phyloP scores from a whole-genome alignment of 495 filamentous ascomycete species.

The Neurospora sp. region DNA sequence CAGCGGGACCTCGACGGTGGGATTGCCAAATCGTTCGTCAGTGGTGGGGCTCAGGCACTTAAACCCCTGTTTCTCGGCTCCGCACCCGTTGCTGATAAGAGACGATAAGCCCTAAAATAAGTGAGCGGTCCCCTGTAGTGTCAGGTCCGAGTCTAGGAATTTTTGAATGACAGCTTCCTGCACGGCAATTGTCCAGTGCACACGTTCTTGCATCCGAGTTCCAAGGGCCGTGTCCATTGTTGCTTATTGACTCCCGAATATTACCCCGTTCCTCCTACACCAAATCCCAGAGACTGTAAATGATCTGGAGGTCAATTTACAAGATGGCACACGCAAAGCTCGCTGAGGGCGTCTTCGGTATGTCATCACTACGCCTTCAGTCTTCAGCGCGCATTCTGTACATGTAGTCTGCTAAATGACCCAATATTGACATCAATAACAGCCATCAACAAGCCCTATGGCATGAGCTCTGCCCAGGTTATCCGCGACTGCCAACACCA shows the following conservation, averaged over 20 bases:
- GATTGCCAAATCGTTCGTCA: background rate
- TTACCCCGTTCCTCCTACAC: background rate
- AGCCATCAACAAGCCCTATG: slow-evolving; percentile 90
- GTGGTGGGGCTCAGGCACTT: background rate
- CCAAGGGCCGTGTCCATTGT: background rate
- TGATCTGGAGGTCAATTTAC: slow-evolving; percentile 17
- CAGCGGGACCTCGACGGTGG: background rate
- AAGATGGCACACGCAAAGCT: slow-evolving; percentile 51
- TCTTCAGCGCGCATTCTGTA: background rate
- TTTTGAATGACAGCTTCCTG: background rate
- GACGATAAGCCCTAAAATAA: background rate
- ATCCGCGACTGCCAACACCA: slow-evolving; percentile 70
- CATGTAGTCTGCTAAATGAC: background rate
- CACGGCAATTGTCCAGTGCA: background rate
- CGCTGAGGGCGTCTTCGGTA: slow-evolving; percentile 69
- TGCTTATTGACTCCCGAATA: background rate
- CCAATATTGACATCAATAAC: background rate
- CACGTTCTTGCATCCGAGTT: background rate
- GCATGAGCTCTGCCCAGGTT: slow-evolving; percentile 75
- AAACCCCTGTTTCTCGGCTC: background rate
- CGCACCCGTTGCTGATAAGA: background rate
- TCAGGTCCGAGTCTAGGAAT: background rate
- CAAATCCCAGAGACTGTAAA: slow-evolving; percentile 2
- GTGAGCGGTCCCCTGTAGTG: background rate
- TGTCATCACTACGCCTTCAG: slow-evolving; percentile 1